Percentiles rank a stretch among this genome's conserved stretches.
Conservation (phyloP, 2,329 filamentous ascomycete species). For the Microdochium trichocladiopsis region DNA sequence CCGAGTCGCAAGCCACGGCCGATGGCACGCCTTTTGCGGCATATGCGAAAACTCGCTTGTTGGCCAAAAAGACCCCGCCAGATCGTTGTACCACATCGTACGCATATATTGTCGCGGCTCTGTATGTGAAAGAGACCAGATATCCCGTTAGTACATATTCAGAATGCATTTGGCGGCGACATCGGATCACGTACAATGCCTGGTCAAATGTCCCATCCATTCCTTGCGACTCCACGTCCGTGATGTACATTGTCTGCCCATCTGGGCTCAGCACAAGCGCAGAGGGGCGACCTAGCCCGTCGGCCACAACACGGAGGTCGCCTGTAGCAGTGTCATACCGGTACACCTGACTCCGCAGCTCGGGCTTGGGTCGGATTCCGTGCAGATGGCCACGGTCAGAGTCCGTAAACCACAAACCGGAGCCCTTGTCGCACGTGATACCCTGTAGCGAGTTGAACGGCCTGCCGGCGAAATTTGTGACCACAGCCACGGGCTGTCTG, state of each 20-base stretch:
- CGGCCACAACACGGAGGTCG: conserved; percentile 37
- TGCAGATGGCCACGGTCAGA: conserved; percentile 33
- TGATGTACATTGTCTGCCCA: conserved; percentile 32
- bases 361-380: conserved; percentile 33
- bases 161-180: too few relatives aligned
- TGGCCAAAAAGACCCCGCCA: conserved; percentile 32
- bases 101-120: conserved; percentile 34
- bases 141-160: too few relatives aligned
- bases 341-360: conserved; percentile 40
- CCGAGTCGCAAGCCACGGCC: conserved; percentile 30
- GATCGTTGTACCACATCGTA: conserved; percentile 34
- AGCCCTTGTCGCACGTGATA: conserved; percentile 28
- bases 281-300: conserved; percentile 35
- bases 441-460: conserved; percentile 41
- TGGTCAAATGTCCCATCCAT: too few relatives aligned
- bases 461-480: conserved; percentile 33
- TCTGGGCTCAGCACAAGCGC: conserved; percentile 31
- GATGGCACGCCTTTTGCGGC: conserved; percentile 35
- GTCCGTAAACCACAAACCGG: conserved; percentile 43
- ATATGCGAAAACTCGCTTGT: conserved; percentile 45
- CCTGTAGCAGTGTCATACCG: conserved; percentile 31
- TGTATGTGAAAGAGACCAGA: conserved; percentile 3
- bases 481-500: conserved; percentile 23
- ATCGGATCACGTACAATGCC: conserved; percentile 19
- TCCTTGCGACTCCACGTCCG: conserved; percentile 26